Conservation (phyloP, 2,329 filamentous ascomycete species). For the Intubia oerlemansii region DNA sequence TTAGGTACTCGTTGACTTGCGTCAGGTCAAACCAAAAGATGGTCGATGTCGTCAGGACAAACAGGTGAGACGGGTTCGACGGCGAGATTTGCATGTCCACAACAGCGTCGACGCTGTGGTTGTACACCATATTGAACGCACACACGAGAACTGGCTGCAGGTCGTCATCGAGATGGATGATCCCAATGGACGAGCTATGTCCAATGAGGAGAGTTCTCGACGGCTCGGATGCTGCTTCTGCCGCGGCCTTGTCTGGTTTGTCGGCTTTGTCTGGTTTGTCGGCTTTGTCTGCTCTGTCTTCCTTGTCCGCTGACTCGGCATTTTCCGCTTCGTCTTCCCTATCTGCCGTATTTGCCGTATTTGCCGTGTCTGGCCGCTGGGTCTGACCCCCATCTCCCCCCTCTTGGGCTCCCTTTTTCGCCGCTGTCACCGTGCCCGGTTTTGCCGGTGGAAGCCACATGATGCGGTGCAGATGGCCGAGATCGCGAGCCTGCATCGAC, state of each 20-base stretch:
- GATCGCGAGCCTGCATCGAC: background rate
- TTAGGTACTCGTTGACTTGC: background rate
- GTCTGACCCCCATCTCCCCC: too few species aligned
- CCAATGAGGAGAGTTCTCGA: slow-evolving; percentile 9
- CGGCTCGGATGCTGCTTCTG: too few species aligned
- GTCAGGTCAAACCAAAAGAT: slow-evolving; percentile 26
- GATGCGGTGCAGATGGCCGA: slow-evolving; percentile 4
- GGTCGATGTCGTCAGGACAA: slow-evolving; percentile 33
- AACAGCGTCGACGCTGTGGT: slow-evolving; percentile 20
- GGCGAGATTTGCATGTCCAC: slow-evolving; percentile 32
- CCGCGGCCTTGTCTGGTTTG: too few species aligned
- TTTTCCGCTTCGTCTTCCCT: too few species aligned
- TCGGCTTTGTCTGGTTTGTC: too few species aligned
- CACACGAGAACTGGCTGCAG: slow-evolving; percentile 3
- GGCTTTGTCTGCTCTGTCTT: too few species aligned
- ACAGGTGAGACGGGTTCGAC: slow-evolving; percentile 23
- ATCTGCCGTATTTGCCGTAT: too few species aligned
- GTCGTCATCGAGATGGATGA: slow-evolving; percentile 9
- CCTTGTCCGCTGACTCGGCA: too few species aligned
- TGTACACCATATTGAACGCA: slow-evolving; percentile 7
- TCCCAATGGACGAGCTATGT: too few species aligned
- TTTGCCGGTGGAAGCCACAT: slow-evolving; percentile 4
- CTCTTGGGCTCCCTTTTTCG: too few species aligned
- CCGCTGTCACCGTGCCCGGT: background rate
- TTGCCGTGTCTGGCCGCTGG: too few species aligned